Conservation (phyloP, 2,329 filamentous ascomycete species). For the Colletotrichum sp. region DNA sequence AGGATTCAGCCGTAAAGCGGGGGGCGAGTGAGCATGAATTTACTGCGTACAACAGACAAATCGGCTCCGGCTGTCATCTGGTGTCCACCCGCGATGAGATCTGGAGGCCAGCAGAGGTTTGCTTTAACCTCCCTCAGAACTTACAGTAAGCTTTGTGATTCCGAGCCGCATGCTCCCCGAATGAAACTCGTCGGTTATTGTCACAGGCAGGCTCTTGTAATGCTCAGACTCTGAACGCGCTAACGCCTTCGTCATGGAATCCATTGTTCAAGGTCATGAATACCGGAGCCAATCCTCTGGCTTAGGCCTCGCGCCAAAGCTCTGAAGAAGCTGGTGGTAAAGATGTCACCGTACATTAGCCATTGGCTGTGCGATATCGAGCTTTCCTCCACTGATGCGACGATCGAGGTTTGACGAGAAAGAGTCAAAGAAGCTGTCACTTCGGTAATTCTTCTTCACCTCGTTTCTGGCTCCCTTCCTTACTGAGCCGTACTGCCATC, state of each 20-base stretch:
- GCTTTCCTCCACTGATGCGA: conserved; percentile 12
- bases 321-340: neutral
- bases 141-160: neutral
- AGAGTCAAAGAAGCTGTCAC: neutral
- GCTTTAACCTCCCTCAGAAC: neutral
- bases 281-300: neutral
- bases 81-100: neutral
- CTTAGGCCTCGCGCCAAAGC: neutral
- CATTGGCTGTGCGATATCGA: conserved; percentile 12
- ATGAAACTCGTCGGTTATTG: neutral
- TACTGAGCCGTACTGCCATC: neutral
- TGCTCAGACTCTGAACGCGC: neutral
- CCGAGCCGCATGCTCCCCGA: neutral
- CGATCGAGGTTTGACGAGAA: conserved; percentile 13
- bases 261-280: neutral
- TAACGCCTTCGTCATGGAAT: neutral
- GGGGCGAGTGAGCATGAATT: neutral
- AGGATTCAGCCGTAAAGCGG: neutral
- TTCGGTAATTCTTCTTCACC: neutral
- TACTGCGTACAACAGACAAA: neutral
- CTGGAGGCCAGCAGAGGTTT: neutral
- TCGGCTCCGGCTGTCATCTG: conserved; percentile 1
- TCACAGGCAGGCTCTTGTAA: neutral
- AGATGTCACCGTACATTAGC: conserved; percentile 16
- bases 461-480: neutral